These are phyloP conservation scores for Penicillium paxilli DNA, from an alignment of 495 filamentous ascomycete genomes.

Conservation along the genomic window DNA sequence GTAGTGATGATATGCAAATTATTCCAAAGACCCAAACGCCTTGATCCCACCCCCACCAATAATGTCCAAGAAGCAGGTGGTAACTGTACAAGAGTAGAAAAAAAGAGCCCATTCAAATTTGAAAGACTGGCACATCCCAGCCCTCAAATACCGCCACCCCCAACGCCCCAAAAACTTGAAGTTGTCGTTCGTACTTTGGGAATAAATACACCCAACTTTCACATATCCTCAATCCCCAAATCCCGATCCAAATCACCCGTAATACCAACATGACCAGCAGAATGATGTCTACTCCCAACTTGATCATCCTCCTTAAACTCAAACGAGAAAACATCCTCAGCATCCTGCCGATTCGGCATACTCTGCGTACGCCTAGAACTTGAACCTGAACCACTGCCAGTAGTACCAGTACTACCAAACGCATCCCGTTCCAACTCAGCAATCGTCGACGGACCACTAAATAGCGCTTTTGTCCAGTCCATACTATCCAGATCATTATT, in stretches of 20 bases:
- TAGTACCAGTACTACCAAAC: not conserved
- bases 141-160: no score
- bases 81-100: no score
- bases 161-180: no score
- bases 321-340: constrained; percentile 30
- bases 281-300: constrained; percentile 5
- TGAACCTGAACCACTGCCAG: no score
- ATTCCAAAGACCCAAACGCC: no score
- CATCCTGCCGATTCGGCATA: constrained; percentile 3
- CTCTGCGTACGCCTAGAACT: not conserved
- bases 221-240: constrained; percentile 44
- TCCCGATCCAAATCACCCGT: constrained; percentile 47
- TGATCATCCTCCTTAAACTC: constrained; percentile 15
- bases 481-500: constrained; percentile 22
- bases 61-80: no score
- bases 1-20: no score
- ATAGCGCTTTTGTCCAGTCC: constrained; percentile 40
- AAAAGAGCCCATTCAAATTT: no score
- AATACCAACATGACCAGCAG: constrained; percentile 20
- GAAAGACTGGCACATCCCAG: no score
- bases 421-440: constrained; percentile 1
- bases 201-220: constrained; percentile 19
- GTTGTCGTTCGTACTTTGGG: no score
- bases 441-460: constrained; percentile 24
- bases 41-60: no score